phyloP scores from a whole-genome alignment of 2,329 filamentous ascomycete species.

The Rasamsonia emersonii region DNA sequence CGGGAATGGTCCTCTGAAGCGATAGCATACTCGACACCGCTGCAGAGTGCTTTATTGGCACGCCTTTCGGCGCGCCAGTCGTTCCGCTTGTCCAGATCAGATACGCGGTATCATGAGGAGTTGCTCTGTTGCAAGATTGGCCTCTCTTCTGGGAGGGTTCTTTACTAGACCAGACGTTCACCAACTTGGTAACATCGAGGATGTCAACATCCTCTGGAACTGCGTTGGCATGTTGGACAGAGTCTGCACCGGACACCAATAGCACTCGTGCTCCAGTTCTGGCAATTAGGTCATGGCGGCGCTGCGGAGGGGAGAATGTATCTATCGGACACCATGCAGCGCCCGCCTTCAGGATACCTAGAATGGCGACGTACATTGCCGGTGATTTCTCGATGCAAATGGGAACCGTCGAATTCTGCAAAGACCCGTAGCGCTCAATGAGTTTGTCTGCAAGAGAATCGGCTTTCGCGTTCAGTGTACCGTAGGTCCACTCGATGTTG shows the following conservation, averaged over 20 bases:
- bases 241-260: constrained; percentile 17
- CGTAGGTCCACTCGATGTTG: constrained; percentile 24
- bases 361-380: not conserved
- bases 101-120: constrained; percentile 3
- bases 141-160: too few relatives aligned
- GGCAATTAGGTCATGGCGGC: constrained; percentile 31
- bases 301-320: constrained; percentile 27
- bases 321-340: constrained; percentile 28
- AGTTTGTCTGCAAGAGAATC: constrained; percentile 23
- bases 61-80: constrained; percentile 4
- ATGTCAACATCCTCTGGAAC: constrained; percentile 19
- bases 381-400: constrained; percentile 5
- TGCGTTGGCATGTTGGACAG: constrained; percentile 14
- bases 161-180: too few relatives aligned
- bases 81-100: constrained; percentile 6
- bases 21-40: constrained; percentile 29
- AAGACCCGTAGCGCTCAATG: constrained; percentile 15
- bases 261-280: constrained; percentile 24
- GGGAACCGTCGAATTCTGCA: constrained; percentile 14
- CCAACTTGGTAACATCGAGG: constrained; percentile 21
- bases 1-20: constrained; percentile 22
- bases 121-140: not conserved
- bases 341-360: constrained; percentile 5
- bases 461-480: constrained; percentile 27
- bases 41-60: constrained; percentile 12